Percentiles rank a stretch among this genome's conserved stretches.
phyloP scores from a whole-genome alignment of 805 yeast genomes.

The Myxozyma monticola region DNA sequence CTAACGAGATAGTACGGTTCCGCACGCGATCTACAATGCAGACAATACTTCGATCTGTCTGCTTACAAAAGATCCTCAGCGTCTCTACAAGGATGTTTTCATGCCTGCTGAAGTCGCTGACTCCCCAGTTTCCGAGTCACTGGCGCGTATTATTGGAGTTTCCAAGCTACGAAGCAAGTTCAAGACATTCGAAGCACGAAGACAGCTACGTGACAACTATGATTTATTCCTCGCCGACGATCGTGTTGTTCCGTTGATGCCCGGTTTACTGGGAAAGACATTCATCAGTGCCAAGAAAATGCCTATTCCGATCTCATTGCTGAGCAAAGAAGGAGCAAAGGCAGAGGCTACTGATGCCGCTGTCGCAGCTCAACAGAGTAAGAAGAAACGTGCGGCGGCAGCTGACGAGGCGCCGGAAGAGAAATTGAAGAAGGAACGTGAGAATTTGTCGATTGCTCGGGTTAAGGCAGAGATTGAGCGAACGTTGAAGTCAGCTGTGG shows the following conservation, averaged over 20 bases:
- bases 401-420: constrained; percentile 8
- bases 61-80: constrained; percentile 67
- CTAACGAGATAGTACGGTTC: constrained; percentile 36
- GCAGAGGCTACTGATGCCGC: constrained; percentile 1
- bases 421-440: constrained; percentile 30
- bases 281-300: constrained; percentile 65
- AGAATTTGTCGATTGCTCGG: constrained; percentile 52
- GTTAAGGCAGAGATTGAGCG: constrained; percentile 60
- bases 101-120: constrained; percentile 31
- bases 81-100: constrained; percentile 42
- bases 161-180: constrained; percentile 77
- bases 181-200: constrained; percentile 84
- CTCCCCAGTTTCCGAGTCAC: constrained; percentile 32
- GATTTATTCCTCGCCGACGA: constrained; percentile 87
- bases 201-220: constrained; percentile 65
- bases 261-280: constrained; percentile 76
- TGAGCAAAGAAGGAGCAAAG: constrained; percentile 24
- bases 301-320: constrained; percentile 64
- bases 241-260: constrained; percentile 73
- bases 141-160: constrained; percentile 61
- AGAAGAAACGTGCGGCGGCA: constrained; percentile 20
- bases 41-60: constrained; percentile 59
- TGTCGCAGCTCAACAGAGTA: constrained; percentile 11
- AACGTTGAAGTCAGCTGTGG: constrained; percentile 57
- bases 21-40: constrained; percentile 49